A percentile compares a stretch with the other conserved stretches of the same genome.
Evolutionary conservation across 306 rosid genomes (phyloP).

Genomic region (Sphenostylis stenocarpa): DNA sequence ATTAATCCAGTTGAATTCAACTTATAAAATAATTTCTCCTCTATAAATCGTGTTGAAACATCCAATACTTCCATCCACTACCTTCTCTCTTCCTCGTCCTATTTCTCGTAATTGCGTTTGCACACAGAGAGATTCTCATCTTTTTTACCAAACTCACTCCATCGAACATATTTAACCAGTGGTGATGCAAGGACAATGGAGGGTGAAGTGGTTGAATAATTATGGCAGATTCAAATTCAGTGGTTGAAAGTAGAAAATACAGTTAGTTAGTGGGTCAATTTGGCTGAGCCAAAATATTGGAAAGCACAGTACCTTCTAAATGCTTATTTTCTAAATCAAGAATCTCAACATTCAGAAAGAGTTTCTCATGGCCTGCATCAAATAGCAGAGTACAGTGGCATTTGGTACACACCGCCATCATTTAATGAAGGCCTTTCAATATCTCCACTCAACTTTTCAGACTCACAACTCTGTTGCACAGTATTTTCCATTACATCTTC

Average conservation of each 20-base stretch:
- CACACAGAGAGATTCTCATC: no score
- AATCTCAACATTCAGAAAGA: neutral
- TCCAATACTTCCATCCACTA: no score
- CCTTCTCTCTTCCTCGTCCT: no score
- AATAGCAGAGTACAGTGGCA: neutral
- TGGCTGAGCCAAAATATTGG: slow-evolving; percentile 7
- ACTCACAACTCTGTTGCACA: neutral
- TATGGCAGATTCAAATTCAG: slow-evolving; percentile 19
- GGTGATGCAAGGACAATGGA: slow-evolving; percentile 16
- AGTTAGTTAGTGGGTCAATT: slow-evolving; percentile 34
- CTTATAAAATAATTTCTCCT: no score
- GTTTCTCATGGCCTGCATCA: neutral
- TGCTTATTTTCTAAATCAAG: slow-evolving; percentile 18
- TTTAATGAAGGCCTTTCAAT: slow-evolving; percentile 6
- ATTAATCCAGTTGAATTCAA: no score
- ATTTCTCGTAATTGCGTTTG: no score
- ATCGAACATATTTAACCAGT: neutral
- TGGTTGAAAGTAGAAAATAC: slow-evolving; percentile 25
- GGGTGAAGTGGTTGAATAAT: slow-evolving; percentile 27
- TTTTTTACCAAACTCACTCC: neutral
- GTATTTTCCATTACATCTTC: neutral
- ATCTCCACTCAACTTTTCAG: neutral
- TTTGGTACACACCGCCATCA: neutral
- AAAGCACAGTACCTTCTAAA: neutral
- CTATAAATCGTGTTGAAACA: no score